A percentile compares a stretch with the other conserved stretches of the same genome.
phyloP scores from a whole-genome alignment of 1,284 basidiomycete genomes.

The Trametes hirsuta region DNA sequence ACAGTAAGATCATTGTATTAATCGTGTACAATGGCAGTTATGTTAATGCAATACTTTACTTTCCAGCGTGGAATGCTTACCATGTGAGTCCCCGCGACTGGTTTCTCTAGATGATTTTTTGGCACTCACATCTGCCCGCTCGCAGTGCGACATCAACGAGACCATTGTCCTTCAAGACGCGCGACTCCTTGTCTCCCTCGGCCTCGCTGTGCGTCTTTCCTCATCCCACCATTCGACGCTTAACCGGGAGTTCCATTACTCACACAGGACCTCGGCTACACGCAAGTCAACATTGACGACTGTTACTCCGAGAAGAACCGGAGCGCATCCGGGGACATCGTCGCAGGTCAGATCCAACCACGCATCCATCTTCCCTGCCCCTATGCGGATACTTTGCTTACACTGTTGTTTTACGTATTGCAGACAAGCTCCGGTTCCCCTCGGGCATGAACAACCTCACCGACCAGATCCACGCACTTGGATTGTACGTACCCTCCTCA shows the following conservation, averaged over 20 bases:
- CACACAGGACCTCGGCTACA: conserved; percentile 38
- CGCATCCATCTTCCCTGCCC: background rate
- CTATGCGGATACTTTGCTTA: background rate
- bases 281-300: conserved; percentile 43
- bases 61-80: conserved; percentile 39
- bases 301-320: conserved; percentile 44
- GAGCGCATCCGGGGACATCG: conserved; percentile 35
- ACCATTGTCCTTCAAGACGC: conserved; percentile 40
- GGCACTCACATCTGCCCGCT: background rate
- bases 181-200: conserved; percentile 38
- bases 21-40: background rate
- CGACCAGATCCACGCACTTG: conserved; percentile 46
- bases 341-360: conserved; percentile 31
- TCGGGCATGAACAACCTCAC: conserved; percentile 52
- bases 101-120: background rate
- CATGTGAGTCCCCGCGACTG: conserved; percentile 22
- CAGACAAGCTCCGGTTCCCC: conserved; percentile 40
- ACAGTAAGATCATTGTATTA: conserved; percentile 30
- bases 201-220: conserved; percentile 29
- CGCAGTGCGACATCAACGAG: conserved; percentile 43
- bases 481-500: conserved; percentile 42
- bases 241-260: background rate
- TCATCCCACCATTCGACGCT: conserved; percentile 13
- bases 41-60: background rate
- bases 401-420: background rate